A percentile compares a stretch with the other conserved stretches of the same genome.
Conservation (phyloP, 73 alveolate species). For the Halteria grandinella region DNA sequence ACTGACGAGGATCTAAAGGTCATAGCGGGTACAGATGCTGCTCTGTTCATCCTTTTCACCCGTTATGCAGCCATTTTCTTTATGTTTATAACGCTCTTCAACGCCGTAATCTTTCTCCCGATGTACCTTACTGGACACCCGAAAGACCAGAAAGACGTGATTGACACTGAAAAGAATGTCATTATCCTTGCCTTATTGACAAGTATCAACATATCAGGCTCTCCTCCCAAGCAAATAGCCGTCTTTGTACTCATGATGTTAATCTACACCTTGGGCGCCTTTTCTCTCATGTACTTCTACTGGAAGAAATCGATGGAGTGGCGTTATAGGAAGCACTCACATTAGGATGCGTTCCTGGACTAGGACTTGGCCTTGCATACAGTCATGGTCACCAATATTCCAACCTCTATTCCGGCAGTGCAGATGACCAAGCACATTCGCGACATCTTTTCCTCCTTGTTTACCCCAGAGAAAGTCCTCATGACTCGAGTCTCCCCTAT, state of each 20-base stretch:
- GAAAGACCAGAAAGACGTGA: neutral
- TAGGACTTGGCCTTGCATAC: slow-evolving; percentile 37
- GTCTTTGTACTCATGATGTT: slow-evolving; percentile 1
- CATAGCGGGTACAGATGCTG: slow-evolving; percentile 48
- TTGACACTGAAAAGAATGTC: neutral
- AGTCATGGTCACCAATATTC: slow-evolving; percentile 36
- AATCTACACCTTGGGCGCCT: neutral
- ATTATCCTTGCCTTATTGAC: neutral
- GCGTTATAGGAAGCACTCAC: slow-evolving; percentile 49
- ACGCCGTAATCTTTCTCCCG: slow-evolving; percentile 25
- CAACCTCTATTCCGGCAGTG: neutral
- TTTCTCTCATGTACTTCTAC: slow-evolving; percentile 23
- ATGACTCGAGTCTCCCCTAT: slow-evolving; percentile 6
- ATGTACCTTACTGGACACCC: slow-evolving; percentile 32
- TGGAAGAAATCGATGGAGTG: slow-evolving; percentile 46
- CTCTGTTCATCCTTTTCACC: slow-evolving; percentile 14
- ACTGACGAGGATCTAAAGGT: slow-evolving; percentile 33
- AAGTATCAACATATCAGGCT: slow-evolving; percentile 10
- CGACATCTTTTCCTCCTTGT: slow-evolving; percentile 7
- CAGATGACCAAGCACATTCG: neutral
- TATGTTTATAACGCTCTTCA: neutral
- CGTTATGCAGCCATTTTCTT: slow-evolving; percentile 23
- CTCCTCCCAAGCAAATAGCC: slow-evolving; percentile 9
- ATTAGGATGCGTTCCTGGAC: slow-evolving; percentile 22
- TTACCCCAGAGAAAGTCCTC: slow-evolving; percentile 32